phyloP scores from a whole-genome alignment of 2,329 filamentous ascomycete species.

The Microcera coccophila region DNA sequence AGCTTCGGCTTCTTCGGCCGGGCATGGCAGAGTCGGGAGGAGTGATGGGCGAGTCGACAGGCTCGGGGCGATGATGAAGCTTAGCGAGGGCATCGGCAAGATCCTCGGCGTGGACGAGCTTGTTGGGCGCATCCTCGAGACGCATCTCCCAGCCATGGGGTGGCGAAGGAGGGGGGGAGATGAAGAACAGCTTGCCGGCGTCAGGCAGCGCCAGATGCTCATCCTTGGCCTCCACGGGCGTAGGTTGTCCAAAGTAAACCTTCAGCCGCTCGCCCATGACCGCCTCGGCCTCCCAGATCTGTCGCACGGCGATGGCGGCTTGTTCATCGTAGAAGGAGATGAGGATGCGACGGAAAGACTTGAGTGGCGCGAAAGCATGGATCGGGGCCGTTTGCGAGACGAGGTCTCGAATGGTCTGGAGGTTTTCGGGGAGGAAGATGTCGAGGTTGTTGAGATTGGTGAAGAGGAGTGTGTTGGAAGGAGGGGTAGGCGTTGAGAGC shows the following conservation, averaged over 20 bases:
- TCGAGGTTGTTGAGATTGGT: constrained; percentile 72
- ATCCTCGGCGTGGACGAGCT: constrained; percentile 65
- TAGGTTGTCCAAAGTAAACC: constrained; percentile 65
- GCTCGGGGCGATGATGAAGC: constrained; percentile 48
- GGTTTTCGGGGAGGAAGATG: constrained; percentile 70
- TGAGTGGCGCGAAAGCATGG: constrained; percentile 74
- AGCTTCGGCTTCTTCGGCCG: constrained; percentile 53
- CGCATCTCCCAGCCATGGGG: constrained; percentile 67
- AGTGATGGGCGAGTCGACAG: constrained; percentile 38
- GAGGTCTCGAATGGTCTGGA: constrained; percentile 68
- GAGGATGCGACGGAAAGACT: constrained; percentile 77
- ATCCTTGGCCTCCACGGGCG: constrained; percentile 51
- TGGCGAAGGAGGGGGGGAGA: constrained; percentile 64
- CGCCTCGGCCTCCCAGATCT: constrained; percentile 68
- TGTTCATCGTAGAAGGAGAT: constrained; percentile 70
- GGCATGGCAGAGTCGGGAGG: constrained; percentile 28
- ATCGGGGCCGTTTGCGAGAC: constrained; percentile 67
- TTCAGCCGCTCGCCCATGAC: constrained; percentile 66
- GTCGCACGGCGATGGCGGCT: constrained; percentile 66
- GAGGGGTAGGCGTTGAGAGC: constrained; percentile 65
- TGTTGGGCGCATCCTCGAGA: constrained; percentile 66
- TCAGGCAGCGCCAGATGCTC: constrained; percentile 63
- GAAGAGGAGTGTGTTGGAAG: constrained; percentile 79
- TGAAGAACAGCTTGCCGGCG: constrained; percentile 69
- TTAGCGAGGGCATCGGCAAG: constrained; percentile 62